Conservation (phyloP, 805 yeast genomes). For the Spathaspora girioi region DNA sequence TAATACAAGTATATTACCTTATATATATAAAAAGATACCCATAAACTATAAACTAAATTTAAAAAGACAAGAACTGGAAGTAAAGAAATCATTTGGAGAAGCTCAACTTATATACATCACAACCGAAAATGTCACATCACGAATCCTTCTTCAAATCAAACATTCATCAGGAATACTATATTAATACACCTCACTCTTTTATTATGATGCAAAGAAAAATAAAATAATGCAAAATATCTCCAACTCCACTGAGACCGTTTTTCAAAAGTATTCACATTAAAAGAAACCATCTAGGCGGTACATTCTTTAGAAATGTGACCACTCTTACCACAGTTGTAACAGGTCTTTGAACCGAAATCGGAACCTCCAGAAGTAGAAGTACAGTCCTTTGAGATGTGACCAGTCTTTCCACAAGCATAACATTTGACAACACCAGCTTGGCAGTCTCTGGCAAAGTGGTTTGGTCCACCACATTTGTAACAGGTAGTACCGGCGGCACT, state of each 20-base stretch:
- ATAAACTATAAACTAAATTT: not conserved
- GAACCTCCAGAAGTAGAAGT: slow-evolving; percentile 50
- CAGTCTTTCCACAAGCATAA: slow-evolving; percentile 87
- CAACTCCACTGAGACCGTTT: not conserved
- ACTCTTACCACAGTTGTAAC: slow-evolving; percentile 70
- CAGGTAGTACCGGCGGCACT: slow-evolving; percentile 47
- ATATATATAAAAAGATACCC: not conserved
- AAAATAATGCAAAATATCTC: not conserved
- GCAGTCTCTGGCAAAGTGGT: slow-evolving; percentile 91
- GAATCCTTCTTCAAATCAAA: not conserved
- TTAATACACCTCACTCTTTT: not conserved
- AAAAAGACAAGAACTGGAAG: slow-evolving; percentile 1
- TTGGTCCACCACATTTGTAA: slow-evolving; percentile 90
- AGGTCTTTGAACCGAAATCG: slow-evolving; percentile 46
- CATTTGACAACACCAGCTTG: slow-evolving; percentile 71
- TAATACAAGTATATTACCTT: not conserved
- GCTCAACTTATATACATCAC: not conserved
- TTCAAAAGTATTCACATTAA: not conserved
- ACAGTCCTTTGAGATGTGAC: slow-evolving; percentile 88
- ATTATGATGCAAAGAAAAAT: not conserved
- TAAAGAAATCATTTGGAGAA: slow-evolving; percentile 2
- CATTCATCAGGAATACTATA: not conserved
- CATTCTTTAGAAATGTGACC: slow-evolving; percentile 91
- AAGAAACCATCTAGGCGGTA: slow-evolving; percentile 13
- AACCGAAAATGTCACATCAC: not conserved